A percentile compares a stretch with the other conserved stretches of the same genome.
Evolutionary conservation across 306 rosid species (phyloP).

Genomic region (Myrica gale): DNA sequence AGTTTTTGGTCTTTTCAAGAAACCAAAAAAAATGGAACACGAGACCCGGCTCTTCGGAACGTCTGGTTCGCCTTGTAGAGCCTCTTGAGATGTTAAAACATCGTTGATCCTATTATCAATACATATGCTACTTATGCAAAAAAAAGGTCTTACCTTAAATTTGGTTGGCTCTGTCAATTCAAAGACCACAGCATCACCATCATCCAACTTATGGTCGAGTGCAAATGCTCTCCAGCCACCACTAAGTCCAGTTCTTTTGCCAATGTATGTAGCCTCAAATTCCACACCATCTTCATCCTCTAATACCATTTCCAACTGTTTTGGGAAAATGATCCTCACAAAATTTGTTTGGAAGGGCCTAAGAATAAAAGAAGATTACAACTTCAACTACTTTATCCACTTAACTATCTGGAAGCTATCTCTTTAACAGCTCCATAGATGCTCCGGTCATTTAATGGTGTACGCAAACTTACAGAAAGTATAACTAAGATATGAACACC

Average conservation of each 20-base stretch:
- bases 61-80: too few relatives aligned
- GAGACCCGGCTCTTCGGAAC: too few relatives aligned
- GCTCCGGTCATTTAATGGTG: background rate
- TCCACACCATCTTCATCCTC: slow-evolving; percentile 68
- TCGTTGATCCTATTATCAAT: too few relatives aligned
- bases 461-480: background rate
- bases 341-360: too few relatives aligned
- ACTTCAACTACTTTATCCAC: background rate
- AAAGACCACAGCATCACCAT: slow-evolving; percentile 79
- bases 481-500: background rate
- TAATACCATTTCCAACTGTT: slow-evolving; percentile 34
- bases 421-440: background rate
- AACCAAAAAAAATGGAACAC: background rate
- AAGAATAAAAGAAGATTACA: too few relatives aligned
- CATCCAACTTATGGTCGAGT: slow-evolving; percentile 71
- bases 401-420: background rate
- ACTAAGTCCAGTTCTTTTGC: slow-evolving; percentile 57
- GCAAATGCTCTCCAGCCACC: slow-evolving; percentile 92
- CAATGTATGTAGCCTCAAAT: slow-evolving; percentile 51
- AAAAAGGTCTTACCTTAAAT: slow-evolving; percentile 59
- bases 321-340: background rate
- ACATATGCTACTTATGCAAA: too few relatives aligned
- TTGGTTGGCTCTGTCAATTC: slow-evolving; percentile 52
- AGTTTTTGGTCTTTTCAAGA: slow-evolving; percentile 1
- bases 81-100: too few relatives aligned